Evolutionary conservation across 1,139 yeast genomes (phyloP), one percentile per base, ranked within the genome.

Genomic region (Meyerozyma smithsonii): DNA sequence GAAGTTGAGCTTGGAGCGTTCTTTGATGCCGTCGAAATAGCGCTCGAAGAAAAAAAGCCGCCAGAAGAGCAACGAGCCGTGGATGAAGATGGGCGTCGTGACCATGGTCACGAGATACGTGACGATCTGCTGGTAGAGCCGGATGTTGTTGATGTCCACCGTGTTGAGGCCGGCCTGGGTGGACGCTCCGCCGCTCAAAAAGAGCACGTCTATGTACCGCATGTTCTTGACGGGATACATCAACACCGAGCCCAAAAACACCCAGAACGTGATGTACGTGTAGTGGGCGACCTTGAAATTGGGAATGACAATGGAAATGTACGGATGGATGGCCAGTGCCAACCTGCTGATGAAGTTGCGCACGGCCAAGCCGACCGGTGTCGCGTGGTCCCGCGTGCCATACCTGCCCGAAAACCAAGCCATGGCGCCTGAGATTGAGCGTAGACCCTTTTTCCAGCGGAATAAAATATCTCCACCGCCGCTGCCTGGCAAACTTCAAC

Each of bases 151-250:
- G 30, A 83, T 50, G 54, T 88, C 78, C 16, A 85, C 69, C 0
- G 97, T 82, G 54, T 88, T 88, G 43, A 94, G 66, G 0, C 99
- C 99, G 1, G 96, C 96, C 56, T 90, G 97, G 1, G 98, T 88
- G 3, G 84, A 66, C 0, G 92, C 79, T 4, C 95, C 92, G 5
- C 81, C 64, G 0, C 89, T 74, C 42, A 87, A 66, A 59, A 89
- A 88, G 32, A 94, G 63, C 1, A 85, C 79, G 64, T 94, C 97
- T 35, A 87, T 81, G 56, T 90, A 94, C 4, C 58, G 45, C 28
- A 80, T 66, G 53, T 84, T 80, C 41, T 66, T 71, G n/a, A 76
- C 73, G 0, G 96, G 96, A 54, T 81, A 90, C 24, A 90, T 59
- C 39, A 90, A 52, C 20, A 90, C 72, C 0, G 96, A 85, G 1